Percentiles rank a stretch among this genome's conserved stretches.
phyloP scores from a whole-genome alignment of 2,329 filamentous ascomycete genomes.

The Fusarium lateritium region DNA sequence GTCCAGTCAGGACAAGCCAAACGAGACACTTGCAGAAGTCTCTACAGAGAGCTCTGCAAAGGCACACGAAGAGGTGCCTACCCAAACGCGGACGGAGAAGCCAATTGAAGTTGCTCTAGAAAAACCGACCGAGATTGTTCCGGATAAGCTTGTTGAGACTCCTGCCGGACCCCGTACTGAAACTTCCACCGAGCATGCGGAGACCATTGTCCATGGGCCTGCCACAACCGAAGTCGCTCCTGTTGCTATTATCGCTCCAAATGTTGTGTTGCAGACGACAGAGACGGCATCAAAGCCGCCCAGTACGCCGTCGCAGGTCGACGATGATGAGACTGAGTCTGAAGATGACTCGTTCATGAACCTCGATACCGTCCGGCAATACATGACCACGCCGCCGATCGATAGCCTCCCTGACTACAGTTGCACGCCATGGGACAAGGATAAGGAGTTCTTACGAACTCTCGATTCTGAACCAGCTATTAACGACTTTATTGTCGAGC shows the following conservation, averaged over 20 bases:
- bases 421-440: conserved; percentile 64
- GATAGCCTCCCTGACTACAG: conserved; percentile 67
- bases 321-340: conserved; percentile 68
- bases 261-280: conserved; percentile 47
- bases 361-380: conserved; percentile 65
- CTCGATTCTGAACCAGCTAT: conserved; percentile 59
- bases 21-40: neutral
- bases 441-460: conserved; percentile 61
- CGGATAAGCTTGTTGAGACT: conserved; percentile 2
- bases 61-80: neutral
- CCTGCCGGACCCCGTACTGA: conserved; percentile 3
- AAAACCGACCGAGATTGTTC: conserved; percentile 2
- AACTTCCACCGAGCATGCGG: conserved; percentile 8
- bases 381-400: conserved; percentile 68
- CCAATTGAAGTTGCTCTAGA: neutral
- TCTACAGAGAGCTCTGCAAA: neutral
- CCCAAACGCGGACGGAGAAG: neutral
- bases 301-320: conserved; percentile 65
- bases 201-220: conserved; percentile 3
- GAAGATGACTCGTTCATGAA: conserved; percentile 67
- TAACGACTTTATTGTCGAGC: conserved; percentile 62
- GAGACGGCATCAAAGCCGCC: conserved; percentile 55
- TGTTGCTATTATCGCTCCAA: conserved; percentile 21
- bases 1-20: conserved; percentile 8
- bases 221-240: conserved; percentile 2